These are phyloP conservation scores for Aspergillus niger DNA, from an alignment of 2,329 filamentous ascomycete genomes.

Conservation along the genomic window DNA sequence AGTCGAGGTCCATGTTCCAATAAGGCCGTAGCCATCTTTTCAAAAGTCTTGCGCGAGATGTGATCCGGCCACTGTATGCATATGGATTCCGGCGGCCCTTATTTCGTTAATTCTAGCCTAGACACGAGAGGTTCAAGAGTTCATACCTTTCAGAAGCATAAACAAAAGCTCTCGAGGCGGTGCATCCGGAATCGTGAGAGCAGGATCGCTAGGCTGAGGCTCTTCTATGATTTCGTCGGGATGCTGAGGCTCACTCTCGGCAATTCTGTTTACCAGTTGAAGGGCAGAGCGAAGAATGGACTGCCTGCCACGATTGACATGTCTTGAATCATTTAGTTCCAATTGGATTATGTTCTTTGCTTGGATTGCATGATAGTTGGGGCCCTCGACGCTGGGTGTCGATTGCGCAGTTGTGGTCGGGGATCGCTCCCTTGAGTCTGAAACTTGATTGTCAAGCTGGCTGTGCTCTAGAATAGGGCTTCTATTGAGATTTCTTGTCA, in stretches of 20 bases:
- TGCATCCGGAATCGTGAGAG: constrained; percentile 4
- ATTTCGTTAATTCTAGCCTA: constrained; percentile 3
- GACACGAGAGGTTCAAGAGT: background rate
- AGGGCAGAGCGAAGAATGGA: constrained; percentile 25
- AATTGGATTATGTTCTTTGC: constrained; percentile 27
- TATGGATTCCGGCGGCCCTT: background rate
- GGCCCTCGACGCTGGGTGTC: constrained; percentile 13
- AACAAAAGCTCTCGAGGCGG: constrained; percentile 28
- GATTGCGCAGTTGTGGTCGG: background rate
- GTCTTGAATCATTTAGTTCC: constrained; percentile 23
- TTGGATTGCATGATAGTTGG: constrained; percentile 29
- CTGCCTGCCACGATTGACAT: constrained; percentile 23
- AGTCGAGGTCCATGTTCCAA: constrained; percentile 9
- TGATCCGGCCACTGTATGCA: constrained; percentile 31
- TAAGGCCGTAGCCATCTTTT: constrained; percentile 24
- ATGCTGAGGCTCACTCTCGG: constrained; percentile 6
- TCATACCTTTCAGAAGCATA: constrained; percentile 26
- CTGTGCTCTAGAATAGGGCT: too few relatives aligned
- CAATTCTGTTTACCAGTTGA: constrained; percentile 23
- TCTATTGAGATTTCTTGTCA: too few relatives aligned
- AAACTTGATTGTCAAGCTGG: background rate
- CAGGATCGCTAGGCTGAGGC: constrained; percentile 4
- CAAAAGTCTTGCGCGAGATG: constrained; percentile 25
- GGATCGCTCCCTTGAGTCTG: background rate
- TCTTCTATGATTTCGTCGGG: background rate